Percentiles rank a stretch among this genome's conserved stretches.
These are phyloP conservation scores for Massarina eburnea DNA, from an alignment of 2,329 filamentous ascomycete species.

Conservation along the genomic window DNA sequence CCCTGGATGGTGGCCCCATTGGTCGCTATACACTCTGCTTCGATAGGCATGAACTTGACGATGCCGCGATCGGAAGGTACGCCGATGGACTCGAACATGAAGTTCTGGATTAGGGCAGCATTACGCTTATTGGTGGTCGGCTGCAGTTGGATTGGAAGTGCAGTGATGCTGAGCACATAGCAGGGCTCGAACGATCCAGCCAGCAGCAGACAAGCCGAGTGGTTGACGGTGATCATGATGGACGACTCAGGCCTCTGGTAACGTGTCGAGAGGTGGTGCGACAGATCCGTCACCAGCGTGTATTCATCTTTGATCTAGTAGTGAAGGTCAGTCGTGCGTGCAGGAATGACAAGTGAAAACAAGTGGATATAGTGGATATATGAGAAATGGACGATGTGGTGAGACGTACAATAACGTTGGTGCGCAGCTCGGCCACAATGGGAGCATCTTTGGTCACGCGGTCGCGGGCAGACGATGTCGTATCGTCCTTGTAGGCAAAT, in stretches of 20 bases:
- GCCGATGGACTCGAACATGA: constrained; percentile 69
- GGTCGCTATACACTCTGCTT: constrained; percentile 71
- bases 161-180: constrained; percentile 74
- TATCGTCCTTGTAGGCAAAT: constrained; percentile 41
- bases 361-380: neutral
- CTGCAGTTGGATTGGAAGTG: constrained; percentile 68
- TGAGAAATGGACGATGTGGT: constrained; percentile 6
- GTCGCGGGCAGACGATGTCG: constrained; percentile 42
- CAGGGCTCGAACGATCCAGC: constrained; percentile 76
- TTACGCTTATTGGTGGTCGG: constrained; percentile 80
- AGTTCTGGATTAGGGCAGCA: constrained; percentile 73
- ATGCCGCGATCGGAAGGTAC: constrained; percentile 69
- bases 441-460: constrained; percentile 49
- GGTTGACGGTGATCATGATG: constrained; percentile 74
- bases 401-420: constrained; percentile 54
- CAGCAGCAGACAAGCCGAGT: constrained; percentile 73
- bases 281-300: constrained; percentile 72
- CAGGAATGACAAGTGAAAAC: constrained; percentile 8
- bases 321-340: constrained; percentile 22
- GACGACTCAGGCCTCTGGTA: constrained; percentile 74
- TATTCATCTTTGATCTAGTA: constrained; percentile 72
- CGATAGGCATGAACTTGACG: constrained; percentile 69
- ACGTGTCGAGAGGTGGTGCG: constrained; percentile 70
- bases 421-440: constrained; percentile 51
- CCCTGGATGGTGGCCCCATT: constrained; percentile 70